These are phyloP conservation scores for Capronia coronata DNA, from an alignment of 2,329 filamentous ascomycete species.

Conservation along the genomic window DNA sequence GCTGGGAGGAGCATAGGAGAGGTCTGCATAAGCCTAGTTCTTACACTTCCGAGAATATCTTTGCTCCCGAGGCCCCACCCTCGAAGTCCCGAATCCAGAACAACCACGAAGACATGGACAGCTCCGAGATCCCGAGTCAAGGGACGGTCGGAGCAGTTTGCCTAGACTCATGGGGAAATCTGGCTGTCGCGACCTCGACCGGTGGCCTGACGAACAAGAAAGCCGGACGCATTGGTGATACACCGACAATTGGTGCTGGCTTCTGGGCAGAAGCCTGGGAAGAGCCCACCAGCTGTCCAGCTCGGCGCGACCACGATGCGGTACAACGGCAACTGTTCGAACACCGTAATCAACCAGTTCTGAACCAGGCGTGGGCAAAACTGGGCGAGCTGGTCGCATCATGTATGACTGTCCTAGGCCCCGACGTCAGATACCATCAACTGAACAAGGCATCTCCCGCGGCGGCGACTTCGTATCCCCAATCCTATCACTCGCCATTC, in stretches of 20 bases:
- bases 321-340: background rate
- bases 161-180: conserved; percentile 65
- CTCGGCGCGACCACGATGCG: background rate
- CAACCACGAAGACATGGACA: conserved; percentile 40
- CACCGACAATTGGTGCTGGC: conserved; percentile 72
- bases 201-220: conserved; percentile 87
- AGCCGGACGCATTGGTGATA: conserved; percentile 78
- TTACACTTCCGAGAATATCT: conserved; percentile 18
- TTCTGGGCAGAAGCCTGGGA: conserved; percentile 87
- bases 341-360: background rate
- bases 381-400: conserved; percentile 6
- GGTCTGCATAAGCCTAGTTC: conserved; percentile 43
- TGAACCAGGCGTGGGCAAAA: conserved; percentile 6
- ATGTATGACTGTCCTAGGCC: conserved; percentile 5
- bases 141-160: conserved; percentile 81
- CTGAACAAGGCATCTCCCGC: conserved; percentile 2
- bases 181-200: conserved; percentile 61
- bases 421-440: background rate
- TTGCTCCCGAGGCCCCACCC: conserved; percentile 13
- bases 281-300: conserved; percentile 4
- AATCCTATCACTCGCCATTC: background rate
- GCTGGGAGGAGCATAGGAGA: conserved; percentile 70
- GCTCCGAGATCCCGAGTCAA: conserved; percentile 65
- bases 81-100: conserved; percentile 6
- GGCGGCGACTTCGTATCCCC: background rate